phyloP scores from a whole-genome alignment of 306 rosid species.

The Cyclanthera cordifolia region DNA sequence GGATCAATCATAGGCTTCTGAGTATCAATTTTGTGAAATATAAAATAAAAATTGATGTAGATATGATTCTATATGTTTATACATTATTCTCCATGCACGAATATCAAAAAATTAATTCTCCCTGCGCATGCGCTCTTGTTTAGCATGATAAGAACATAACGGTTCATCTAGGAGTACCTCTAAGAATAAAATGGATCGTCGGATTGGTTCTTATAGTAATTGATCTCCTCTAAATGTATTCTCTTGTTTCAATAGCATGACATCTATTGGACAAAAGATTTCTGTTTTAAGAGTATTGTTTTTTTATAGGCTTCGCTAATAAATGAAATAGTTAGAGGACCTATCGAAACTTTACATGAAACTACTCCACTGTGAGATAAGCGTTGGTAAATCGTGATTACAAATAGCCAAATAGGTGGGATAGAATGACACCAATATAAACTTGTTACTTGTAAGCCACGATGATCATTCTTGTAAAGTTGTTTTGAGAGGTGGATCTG shows the following conservation, averaged over 20 bases:
- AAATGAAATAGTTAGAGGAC: too few relatives aligned
- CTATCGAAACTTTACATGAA: too few relatives aligned
- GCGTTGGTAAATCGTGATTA: too few relatives aligned
- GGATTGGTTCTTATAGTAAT: not conserved
- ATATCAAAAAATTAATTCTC: not conserved
- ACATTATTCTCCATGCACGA: not conserved
- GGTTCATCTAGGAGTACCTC: not conserved
- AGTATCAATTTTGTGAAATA: not conserved
- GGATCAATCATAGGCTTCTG: constrained; percentile 6
- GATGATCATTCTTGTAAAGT: not conserved
- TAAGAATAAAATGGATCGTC: not conserved
- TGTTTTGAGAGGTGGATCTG: not conserved
- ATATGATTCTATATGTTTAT: not conserved
- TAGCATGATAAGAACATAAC: not conserved
- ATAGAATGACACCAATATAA: too few relatives aligned
- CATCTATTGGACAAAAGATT: too few relatives aligned
- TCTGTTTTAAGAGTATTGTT: not conserved
- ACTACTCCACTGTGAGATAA: too few relatives aligned
- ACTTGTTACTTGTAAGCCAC: not conserved
- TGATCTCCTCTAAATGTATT: not conserved
- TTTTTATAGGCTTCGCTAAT: too few relatives aligned
- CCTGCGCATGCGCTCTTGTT: not conserved
- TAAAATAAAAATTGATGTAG: not conserved
- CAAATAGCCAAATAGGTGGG: too few relatives aligned
- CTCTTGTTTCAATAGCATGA: not conserved